Evolutionary conservation across 148 eudicot genomes (phyloP), one percentile per base, ranked within the genome.

Genomic region (Rhododendron simsii): DNA sequence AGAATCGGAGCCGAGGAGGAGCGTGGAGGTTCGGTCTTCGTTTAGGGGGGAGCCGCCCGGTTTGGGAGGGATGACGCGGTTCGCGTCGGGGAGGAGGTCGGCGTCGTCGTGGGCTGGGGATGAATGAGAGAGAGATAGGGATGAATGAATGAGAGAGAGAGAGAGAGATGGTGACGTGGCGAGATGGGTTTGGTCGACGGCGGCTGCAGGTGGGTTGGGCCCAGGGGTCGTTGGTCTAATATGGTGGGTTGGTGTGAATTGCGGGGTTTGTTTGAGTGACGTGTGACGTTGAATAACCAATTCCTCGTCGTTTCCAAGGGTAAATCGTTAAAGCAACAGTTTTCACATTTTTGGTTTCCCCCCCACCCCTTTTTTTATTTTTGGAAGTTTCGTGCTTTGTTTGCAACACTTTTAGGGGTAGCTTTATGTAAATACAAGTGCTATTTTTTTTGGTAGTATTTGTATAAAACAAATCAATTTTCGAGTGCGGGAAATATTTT

Each of bases 81-180:
- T 95, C 77, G 89, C 92, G 1, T 95, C 96, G 2, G 98, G 98
- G 0, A 87, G 98, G 80, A 90, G 92, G 84, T 92, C 98, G 76
- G 88, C 88, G 21, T 89, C 89, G 12, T 91, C 92, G 93, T 53
- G 79, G 33, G 88, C 92, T 11, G 96, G 75, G 20, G 95, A 90
- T 73, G n/a, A 78, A 37, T 77, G 39, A 12, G 21, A 77, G 23
- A 4, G 41, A 39, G 41, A 39, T 11, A 95, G 75, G 20, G 95
- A 90, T 73, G n/a, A 78, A 37, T 77, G 39, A 12, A 15, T 61
- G 44, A 41, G 28, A 13, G 83, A 55, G 12, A n/a, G 28, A 26
- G 83, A 55, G 12, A n/a, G 78, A 47, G 87, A 89, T 14, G 67
- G 69, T 16, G 92, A 86, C 44, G 91, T 86, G 80, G 82, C 84